These are phyloP conservation scores for Xanthoparmelia taractica DNA, from an alignment of 495 filamentous ascomycete genomes.

Conservation along the genomic window DNA sequence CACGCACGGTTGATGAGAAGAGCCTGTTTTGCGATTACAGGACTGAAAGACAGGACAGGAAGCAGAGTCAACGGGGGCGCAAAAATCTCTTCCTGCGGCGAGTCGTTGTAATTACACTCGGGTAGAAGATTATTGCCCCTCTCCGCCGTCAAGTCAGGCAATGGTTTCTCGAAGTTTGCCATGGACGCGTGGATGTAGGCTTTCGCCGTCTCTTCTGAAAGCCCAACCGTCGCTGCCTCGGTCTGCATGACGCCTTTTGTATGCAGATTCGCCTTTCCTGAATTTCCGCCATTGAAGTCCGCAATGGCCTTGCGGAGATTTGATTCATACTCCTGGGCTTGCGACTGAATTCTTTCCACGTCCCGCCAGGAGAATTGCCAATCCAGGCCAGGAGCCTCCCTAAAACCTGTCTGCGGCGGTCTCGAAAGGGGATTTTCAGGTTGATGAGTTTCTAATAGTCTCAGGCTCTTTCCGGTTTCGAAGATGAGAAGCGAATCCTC, in stretches of 20 bases:
- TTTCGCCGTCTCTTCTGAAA: conserved; percentile 42
- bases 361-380: conserved; percentile 74
- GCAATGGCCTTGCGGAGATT: conserved; percentile 40
- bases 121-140: not conserved
- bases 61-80: conserved; percentile 64
- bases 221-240: conserved; percentile 42
- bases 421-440: conserved; percentile 68
- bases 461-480: conserved; percentile 69
- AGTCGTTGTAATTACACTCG: not conserved
- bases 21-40: conserved; percentile 65
- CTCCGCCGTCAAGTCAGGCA: conserved; percentile 11
- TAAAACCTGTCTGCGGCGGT: conserved; percentile 36
- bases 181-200: conserved; percentile 45
- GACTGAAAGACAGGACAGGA: conserved; percentile 66
- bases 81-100: conserved; percentile 32
- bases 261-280: conserved; percentile 15
- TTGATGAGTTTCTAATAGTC: conserved; percentile 63
- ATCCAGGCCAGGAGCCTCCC: conserved; percentile 49
- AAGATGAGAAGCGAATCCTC: conserved; percentile 61
- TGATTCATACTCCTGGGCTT: conserved; percentile 56
- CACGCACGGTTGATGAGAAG: conserved; percentile 67
- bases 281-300: conserved; percentile 14
- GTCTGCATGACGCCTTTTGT: not conserved
- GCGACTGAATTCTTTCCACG: conserved; percentile 54
- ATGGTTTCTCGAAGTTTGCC: conserved; percentile 21